A percentile compares a stretch with the other conserved stretches of the same genome.
These are phyloP conservation scores for Neurospora terricola DNA, from an alignment of 495 filamentous ascomycete species.

Conservation along the genomic window DNA sequence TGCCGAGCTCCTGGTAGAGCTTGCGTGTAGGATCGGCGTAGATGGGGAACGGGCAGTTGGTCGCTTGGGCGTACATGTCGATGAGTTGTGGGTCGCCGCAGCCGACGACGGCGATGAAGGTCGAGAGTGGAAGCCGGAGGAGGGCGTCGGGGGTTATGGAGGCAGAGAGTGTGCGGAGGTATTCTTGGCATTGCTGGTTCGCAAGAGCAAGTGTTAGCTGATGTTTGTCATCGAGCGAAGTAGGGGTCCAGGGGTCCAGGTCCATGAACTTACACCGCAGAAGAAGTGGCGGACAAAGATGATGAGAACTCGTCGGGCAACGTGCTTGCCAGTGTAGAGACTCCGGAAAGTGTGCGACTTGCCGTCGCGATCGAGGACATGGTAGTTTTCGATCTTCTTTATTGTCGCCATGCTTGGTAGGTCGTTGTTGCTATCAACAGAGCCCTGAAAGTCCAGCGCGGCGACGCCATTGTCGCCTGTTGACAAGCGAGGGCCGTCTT, in stretches of 20 bases:
- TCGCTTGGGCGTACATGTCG: slow-evolving; percentile 50
- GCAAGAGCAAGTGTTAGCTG: neutral
- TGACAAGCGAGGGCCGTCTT: neutral
- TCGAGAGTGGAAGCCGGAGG: slow-evolving; percentile 43
- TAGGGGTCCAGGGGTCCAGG: neutral
- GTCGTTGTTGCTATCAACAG: slow-evolving; percentile 40
- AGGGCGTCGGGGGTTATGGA: slow-evolving; percentile 49
- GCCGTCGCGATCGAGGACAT: slow-evolving; percentile 55
- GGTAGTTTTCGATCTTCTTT: slow-evolving; percentile 42
- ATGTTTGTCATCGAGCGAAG: slow-evolving; percentile 1
- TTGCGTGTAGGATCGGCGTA: slow-evolving; percentile 65
- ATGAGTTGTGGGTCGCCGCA: slow-evolving; percentile 72
- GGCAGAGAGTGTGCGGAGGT: slow-evolving; percentile 51
- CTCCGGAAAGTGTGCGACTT: slow-evolving; percentile 55
- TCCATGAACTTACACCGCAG: slow-evolving; percentile 57
- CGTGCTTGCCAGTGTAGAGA: slow-evolving; percentile 50
- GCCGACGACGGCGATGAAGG: slow-evolving; percentile 64
- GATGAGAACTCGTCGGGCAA: slow-evolving; percentile 50
- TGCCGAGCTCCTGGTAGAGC: slow-evolving; percentile 63
- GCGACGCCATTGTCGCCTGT: slow-evolving; percentile 9
- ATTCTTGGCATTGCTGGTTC: slow-evolving; percentile 60
- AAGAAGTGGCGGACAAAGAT: slow-evolving; percentile 87
- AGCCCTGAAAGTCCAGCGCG: slow-evolving; percentile 34
- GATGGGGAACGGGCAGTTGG: slow-evolving; percentile 65
- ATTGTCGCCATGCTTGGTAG: slow-evolving; percentile 40